Conservation (phyloP, 176 grass and related monocot species). For the Eragrostis curvula region DNA sequence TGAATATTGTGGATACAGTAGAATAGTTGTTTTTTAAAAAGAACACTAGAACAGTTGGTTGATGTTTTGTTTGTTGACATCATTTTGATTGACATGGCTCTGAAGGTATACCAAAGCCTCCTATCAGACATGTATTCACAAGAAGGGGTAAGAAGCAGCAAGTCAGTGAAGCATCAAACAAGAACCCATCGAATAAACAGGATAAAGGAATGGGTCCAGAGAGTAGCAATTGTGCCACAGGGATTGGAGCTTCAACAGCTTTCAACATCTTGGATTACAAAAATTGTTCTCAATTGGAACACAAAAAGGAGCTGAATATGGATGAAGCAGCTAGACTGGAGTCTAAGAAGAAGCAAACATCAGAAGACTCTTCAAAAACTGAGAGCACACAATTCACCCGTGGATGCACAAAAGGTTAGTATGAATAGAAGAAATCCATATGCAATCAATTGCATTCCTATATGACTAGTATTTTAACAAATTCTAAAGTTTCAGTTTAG, state of each 20-base stretch:
- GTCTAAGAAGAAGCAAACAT: constrained; percentile 18
- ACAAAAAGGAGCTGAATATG: constrained; percentile 7
- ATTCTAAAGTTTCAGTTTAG: background rate
- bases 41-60: background rate
- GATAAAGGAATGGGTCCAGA: constrained; percentile 16
- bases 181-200: constrained; percentile 24
- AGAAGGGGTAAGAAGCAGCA: constrained; percentile 32
- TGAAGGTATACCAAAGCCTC: constrained; percentile 34
- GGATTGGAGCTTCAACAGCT: constrained; percentile 11
- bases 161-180: background rate
- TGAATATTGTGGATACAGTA: background rate
- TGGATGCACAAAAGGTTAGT: constrained; percentile 25
- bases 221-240: constrained; percentile 14
- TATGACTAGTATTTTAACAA: constrained; percentile 12
- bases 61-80: constrained; percentile 20
- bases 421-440: background rate
- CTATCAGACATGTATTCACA: constrained; percentile 31
- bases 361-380: constrained; percentile 16
- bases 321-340: background rate
- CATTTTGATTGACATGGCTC: background rate
- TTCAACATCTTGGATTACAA: constrained; percentile 8
- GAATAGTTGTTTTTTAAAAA: background rate
- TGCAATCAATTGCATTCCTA: background rate
- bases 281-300: constrained; percentile 12
- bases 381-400: background rate